Percentiles rank a stretch among this genome's conserved stretches.
phyloP scores from a whole-genome alignment of 2,329 filamentous ascomycete genomes.

The Arthrobotrys pseudoclavata region DNA sequence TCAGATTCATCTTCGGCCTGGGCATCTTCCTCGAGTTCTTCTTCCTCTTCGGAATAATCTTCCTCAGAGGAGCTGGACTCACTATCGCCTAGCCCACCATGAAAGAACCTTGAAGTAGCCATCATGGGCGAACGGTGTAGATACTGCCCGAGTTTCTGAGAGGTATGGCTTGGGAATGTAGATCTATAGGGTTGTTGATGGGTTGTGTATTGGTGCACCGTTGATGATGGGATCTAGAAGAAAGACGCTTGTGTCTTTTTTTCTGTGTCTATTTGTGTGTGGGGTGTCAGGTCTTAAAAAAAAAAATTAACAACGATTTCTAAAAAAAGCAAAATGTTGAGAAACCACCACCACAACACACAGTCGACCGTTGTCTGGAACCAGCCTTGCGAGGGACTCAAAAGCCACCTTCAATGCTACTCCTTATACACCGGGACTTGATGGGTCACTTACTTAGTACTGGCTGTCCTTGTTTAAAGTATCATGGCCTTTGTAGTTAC shows the following conservation, averaged over 20 bases:
- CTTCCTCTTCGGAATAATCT: conserved; percentile 88
- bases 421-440: not conserved
- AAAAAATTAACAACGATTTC: conserved; percentile 5
- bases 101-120: conserved; percentile 95
- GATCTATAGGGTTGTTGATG: not conserved
- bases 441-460: no score
- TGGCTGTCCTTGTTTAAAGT: not conserved
- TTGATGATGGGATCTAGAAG: not conserved
- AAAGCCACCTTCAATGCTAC: not conserved
- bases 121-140: conserved; percentile 5
- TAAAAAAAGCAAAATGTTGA: conserved; percentile 2
- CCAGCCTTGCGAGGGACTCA: not conserved
- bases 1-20: conserved; percentile 47
- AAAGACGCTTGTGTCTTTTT: conserved; percentile 7
- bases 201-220: not conserved
- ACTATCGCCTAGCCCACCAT: conserved; percentile 90
- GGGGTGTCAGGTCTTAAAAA: conserved; percentile 23
- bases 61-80: conserved; percentile 94
- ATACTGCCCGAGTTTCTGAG: not conserved
- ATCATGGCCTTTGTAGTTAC: not conserved
- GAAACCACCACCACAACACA: not conserved
- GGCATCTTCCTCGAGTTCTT: conserved; percentile 69
- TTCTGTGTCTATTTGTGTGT: conserved; percentile 27
- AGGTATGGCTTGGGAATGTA: conserved; percentile 20
- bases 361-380: not conserved